These are phyloP conservation scores for Acidiella bohemica DNA, from an alignment of 495 filamentous ascomycete species.

Conservation along the genomic window DNA sequence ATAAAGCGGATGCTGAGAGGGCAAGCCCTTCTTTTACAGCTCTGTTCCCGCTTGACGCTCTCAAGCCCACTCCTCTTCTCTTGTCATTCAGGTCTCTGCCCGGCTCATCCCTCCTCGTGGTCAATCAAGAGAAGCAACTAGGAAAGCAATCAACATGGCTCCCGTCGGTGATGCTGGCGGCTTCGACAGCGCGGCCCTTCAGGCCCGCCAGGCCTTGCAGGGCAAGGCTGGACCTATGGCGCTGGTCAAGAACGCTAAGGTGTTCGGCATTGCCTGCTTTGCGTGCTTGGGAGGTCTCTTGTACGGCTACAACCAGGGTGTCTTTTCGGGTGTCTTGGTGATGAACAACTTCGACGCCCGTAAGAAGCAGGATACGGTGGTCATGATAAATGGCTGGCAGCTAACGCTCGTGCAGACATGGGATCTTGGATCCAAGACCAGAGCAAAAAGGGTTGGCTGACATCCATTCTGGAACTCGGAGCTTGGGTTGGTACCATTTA, in stretches of 20 bases:
- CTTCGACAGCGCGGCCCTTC: constrained; percentile 48
- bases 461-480: constrained; percentile 68
- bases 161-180: constrained; percentile 24
- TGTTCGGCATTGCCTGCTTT: constrained; percentile 60
- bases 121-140: no score
- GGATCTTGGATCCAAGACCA: constrained; percentile 47
- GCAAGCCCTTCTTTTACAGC: no score
- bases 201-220: constrained; percentile 49
- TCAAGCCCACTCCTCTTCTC: no score
- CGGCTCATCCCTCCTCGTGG: no score
- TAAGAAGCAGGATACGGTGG: constrained; percentile 7
- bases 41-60: no score
- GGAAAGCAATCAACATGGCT: constrained; percentile 28
- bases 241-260: constrained; percentile 52
- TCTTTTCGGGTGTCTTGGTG: constrained; percentile 59
- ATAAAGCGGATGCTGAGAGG: no score
- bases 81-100: no score
- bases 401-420: constrained; percentile 41
- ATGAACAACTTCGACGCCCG: constrained; percentile 41
- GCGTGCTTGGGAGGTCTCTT: constrained; percentile 58
- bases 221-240: constrained; percentile 50
- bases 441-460: constrained; percentile 62
- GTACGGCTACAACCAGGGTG: constrained; percentile 57
- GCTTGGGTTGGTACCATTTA: constrained; percentile 69
- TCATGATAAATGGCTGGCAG: constrained; percentile 8